phyloP scores from a whole-genome alignment of 495 filamentous ascomycete genomes.

The Podospora sp. region DNA sequence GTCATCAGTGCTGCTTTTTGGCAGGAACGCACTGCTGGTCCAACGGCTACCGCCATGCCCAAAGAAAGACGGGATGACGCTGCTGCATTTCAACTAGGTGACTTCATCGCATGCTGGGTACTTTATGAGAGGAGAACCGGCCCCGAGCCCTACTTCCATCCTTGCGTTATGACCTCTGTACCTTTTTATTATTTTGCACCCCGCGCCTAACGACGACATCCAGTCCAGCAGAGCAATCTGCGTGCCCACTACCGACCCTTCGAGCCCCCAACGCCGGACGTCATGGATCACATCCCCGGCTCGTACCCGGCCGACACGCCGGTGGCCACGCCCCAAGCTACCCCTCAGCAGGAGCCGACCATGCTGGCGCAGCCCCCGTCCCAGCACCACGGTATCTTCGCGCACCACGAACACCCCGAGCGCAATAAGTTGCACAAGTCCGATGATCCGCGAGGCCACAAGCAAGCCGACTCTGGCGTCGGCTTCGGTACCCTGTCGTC shows the following conservation, averaged over 20 bases:
- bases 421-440: slow-evolving; percentile 40
- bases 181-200: neutral
- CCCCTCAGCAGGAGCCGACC: neutral
- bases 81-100: neutral
- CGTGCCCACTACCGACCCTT: neutral
- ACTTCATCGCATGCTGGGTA: slow-evolving; percentile 4
- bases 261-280: neutral
- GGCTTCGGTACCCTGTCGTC: slow-evolving; percentile 20
- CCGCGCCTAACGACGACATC: neutral
- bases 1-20: slow-evolving; percentile 1
- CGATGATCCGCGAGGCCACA: slow-evolving; percentile 35
- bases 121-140: neutral
- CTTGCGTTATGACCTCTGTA: neutral
- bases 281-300: slow-evolving; percentile 5
- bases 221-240: neutral
- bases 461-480: slow-evolving; percentile 38
- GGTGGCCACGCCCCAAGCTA: neutral
- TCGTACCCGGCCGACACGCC: neutral
- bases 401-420: slow-evolving; percentile 14
- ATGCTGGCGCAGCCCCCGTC: neutral
- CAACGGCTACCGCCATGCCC: neutral
- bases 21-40: neutral
- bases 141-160: neutral
- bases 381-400: neutral
- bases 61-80: neutral